Evolutionary conservation across 2,329 filamentous ascomycete genomes (phyloP), one percentile per base, ranked within the genome.

Genomic region (Aspergillus novofumigatus): DNA sequence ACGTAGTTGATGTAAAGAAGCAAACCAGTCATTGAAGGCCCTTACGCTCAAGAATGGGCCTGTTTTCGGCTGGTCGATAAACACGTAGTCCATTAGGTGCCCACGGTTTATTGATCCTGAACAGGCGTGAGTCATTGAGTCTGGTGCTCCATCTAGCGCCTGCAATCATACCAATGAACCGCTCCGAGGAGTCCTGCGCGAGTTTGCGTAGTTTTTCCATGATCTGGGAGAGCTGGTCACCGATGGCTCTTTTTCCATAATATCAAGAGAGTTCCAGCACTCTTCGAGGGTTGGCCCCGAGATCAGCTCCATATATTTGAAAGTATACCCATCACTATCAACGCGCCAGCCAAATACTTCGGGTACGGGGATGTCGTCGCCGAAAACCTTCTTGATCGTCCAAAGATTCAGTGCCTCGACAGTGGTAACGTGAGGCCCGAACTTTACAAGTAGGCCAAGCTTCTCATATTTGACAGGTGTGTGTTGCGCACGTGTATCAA

Each of bases 391-490:
- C 52, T 57, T 58, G 32, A 71, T 45, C 52, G 63, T 61, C 55
- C 65, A 64, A n/a, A 67, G 63, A 52, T 60, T 63, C 54, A 62
- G 56, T 8, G 63, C 69, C 60, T 70, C 67, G 38, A 52, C 53
- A 50, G 61, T 48, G 6, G 45, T 59, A 26, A 67, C 62, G 49
- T 57, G 14, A 41, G 35, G 56, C 8, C 67, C 67, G 54, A 63
- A 65, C 26, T 70, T 69, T 49, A 70, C 66, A 7, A 70, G 8
- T 5, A 69, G 38, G 32, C 60, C 56, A 10, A 59, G 59, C 8
- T 66, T 21, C 35, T 60, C 35, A 53, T 66, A 66, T 38, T 45
- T 59, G 1, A 69, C 45, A 0, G 62, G 60, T 1, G 21, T 21
- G 42, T 53, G 52, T 28, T 28, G 1, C 48, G 52, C 17, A 14